Evolutionary conservation across 2,329 filamentous ascomycete genomes (phyloP), one percentile per base, ranked within the genome.

Genomic region (Aspergillus fijiensis): DNA sequence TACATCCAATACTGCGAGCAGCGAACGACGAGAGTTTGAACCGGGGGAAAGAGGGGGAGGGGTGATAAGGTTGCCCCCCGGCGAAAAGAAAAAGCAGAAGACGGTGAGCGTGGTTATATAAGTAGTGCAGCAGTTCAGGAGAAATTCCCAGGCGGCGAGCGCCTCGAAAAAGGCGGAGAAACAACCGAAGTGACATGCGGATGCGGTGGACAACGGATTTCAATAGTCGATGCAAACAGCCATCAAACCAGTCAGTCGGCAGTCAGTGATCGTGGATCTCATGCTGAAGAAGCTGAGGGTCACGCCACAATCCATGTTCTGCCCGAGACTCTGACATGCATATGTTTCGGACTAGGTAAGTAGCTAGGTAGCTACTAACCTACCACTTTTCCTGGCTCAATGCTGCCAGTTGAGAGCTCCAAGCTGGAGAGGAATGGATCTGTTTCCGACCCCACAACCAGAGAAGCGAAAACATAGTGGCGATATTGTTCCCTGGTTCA

Each of bases 21-120:
- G 35, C 25, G 10, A 56, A 39, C 42, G 33, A 14, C 23, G 52
- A 53, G 49, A 35, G 45, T 31, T 29, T 29, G 7, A 29, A 29
- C 33, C 33, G 11, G 33, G 11, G 33, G 33, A 35, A 16, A 10
- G 33, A 35, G 14, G 45, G 35, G 51, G 48, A 21, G 14, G 47
- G 49, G 31, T 35, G 53, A 45, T 33, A 57, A 58, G 14, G 33
- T 35, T 35, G 33, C 33, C 33, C 33, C 14, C 33, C 11, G 39
- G 39, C 4, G 19, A n/a, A 42, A 6, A 42, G n/a, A 25, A 39
- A n/a, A 47, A 57, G 48, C 49, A 62, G 52, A 60, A 64, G 60
- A 65, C 63, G 60, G 62, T 64, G 64, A 65, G 62, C 56, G 60
- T 55, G 10, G 33, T 29, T 29, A 29, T 7, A 29, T 29, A 29